Percentiles rank a stretch among this genome's conserved stretches.
phyloP scores from a whole-genome alignment of 2,329 filamentous ascomycete species.

The Tothia fuscella region DNA sequence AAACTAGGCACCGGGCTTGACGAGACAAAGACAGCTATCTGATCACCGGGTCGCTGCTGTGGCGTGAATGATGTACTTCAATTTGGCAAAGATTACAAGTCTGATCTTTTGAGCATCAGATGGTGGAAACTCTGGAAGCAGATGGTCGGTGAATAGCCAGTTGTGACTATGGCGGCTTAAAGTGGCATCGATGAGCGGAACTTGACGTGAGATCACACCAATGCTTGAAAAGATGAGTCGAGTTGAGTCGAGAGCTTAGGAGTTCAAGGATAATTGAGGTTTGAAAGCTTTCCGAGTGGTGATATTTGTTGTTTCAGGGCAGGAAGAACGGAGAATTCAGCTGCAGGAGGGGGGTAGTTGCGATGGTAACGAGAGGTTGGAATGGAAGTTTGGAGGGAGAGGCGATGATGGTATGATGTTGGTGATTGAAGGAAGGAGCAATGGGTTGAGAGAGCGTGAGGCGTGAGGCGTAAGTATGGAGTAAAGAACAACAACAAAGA shows the following conservation, averaged over 20 bases:
- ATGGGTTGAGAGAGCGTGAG: neutral
- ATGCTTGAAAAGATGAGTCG: neutral
- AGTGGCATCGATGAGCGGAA: neutral
- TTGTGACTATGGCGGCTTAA: neutral
- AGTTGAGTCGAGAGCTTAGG: no score
- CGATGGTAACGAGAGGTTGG: constrained; percentile 2
- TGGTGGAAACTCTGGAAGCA: neutral
- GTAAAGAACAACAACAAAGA: constrained; percentile 3
- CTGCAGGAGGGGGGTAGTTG: neutral
- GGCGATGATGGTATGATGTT: neutral
- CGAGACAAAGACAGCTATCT: neutral
- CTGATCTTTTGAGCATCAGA: neutral
- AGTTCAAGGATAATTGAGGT: no score
- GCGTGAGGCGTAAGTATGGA: neutral
- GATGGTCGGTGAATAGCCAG: neutral
- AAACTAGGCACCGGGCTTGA: neutral
- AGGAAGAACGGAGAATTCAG: neutral
- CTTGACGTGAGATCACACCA: neutral
- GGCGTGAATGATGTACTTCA: constrained; percentile 1
- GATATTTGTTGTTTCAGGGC: no score
- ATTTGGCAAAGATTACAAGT: constrained; percentile 3
- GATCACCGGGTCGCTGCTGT: neutral
- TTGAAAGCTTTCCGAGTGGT: no score
- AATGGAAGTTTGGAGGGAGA: neutral
- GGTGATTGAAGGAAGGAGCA: neutral